Evolutionary conservation across 208 protist genomes (phyloP).

Genomic region (Tetramitus jugosus): DNA sequence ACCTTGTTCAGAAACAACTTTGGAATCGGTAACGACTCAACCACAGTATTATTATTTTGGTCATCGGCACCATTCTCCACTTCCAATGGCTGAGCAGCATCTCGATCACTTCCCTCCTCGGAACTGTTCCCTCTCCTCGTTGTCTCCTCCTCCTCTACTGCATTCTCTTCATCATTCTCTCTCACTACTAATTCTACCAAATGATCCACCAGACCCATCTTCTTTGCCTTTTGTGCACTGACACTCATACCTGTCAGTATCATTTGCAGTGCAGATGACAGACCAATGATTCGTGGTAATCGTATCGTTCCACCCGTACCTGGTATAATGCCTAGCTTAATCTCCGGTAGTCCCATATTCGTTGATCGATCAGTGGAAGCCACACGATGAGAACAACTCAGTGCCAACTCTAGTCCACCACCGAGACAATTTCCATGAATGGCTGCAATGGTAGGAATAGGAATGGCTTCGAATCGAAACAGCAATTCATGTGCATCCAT

Average conservation of each 20-base stretch:
- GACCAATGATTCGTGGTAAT: conserved; percentile 75
- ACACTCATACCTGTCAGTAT: conserved; percentile 61
- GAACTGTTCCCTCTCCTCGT: too few relatives aligned
- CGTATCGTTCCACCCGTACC: conserved; percentile 84
- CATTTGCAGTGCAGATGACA: conserved; percentile 67
- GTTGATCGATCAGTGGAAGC: background rate
- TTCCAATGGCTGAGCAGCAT: too few relatives aligned
- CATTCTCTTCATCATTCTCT: too few relatives aligned
- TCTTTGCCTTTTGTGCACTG: conserved; percentile 60
- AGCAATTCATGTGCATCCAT: too few relatives aligned
- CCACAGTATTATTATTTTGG: too few relatives aligned
- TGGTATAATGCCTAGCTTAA: conserved; percentile 84
- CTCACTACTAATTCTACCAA: conserved; percentile 51
- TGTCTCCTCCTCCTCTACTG: too few relatives aligned
- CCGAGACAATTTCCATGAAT: conserved; percentile 87
- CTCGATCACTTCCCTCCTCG: too few relatives aligned
- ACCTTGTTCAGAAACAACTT: too few relatives aligned
- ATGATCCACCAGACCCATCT: conserved; percentile 52
- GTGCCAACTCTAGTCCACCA: conserved; percentile 81
- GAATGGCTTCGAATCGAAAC: conserved; percentile 50
- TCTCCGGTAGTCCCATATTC: conserved; percentile 63
- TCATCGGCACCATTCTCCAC: too few relatives aligned
- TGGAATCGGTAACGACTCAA: too few relatives aligned
- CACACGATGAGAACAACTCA: conserved; percentile 79
- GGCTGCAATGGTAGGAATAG: conserved; percentile 71